These are phyloP conservation scores for Pugionium dolabratum DNA, from an alignment of 345 rosid genomes.

Conservation along the genomic window DNA sequence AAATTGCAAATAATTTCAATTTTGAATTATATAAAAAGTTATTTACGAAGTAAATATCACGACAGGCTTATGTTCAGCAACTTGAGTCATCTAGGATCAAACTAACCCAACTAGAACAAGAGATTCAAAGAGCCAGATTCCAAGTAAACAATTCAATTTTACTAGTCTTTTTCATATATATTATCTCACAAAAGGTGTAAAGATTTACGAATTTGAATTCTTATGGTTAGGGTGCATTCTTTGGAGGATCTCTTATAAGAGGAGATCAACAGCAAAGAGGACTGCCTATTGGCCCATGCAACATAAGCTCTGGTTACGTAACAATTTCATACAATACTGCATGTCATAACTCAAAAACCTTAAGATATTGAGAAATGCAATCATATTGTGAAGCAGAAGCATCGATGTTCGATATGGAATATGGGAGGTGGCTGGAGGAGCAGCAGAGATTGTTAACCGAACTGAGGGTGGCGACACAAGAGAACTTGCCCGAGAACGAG, in stretches of 20 bases:
- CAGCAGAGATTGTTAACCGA: slow-evolving; percentile 77
- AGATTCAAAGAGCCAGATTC: slow-evolving; percentile 83
- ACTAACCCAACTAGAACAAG: slow-evolving; percentile 91
- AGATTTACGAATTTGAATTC: not conserved
- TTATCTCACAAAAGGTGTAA: too few relatives aligned
- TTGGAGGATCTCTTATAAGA: slow-evolving; percentile 58
- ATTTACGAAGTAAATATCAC: slow-evolving; percentile 15
- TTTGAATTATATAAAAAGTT: not conserved
- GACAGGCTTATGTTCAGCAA: slow-evolving; percentile 96
- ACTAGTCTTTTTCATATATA: not conserved
- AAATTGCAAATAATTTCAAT: slow-evolving; percentile 1
- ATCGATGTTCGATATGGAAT: slow-evolving; percentile 84
- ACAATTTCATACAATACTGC: not conserved
- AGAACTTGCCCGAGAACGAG: slow-evolving; percentile 81
- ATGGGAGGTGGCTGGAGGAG: slow-evolving; percentile 86
- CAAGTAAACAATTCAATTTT: slow-evolving; percentile 49
- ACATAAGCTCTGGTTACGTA: slow-evolving; percentile 67
- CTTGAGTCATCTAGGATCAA: slow-evolving; percentile 92
- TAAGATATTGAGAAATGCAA: not conserved
- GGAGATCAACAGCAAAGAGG: slow-evolving; percentile 70
- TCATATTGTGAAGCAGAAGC: slow-evolving; percentile 57
- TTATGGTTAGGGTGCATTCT: slow-evolving; percentile 65
- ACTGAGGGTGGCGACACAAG: slow-evolving; percentile 90
- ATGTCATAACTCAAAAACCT: too few relatives aligned
- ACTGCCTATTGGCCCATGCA: slow-evolving; percentile 54